These are phyloP conservation scores for Sarcomyxa edulis DNA, from an alignment of 768 basidiomycete genomes.

Conservation along the genomic window DNA sequence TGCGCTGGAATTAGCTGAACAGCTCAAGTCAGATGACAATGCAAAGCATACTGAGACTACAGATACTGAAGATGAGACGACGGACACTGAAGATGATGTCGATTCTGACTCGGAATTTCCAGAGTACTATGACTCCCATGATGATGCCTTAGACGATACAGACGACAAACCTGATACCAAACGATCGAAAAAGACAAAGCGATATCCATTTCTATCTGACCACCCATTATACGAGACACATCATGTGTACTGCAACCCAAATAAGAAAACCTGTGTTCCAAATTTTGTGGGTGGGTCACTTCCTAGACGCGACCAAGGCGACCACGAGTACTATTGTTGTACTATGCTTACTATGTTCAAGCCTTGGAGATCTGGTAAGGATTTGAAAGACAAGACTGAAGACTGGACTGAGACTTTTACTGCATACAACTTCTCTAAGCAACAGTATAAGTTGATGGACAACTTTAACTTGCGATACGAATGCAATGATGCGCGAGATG, in stretches of 20 bases:
- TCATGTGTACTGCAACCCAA: neutral
- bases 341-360: constrained; percentile 25
- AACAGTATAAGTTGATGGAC: constrained; percentile 15
- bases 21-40: no score
- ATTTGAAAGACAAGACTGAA: constrained; percentile 12
- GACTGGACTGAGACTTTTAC: constrained; percentile 22
- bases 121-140: no score
- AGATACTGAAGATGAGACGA: no score
- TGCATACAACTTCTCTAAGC: constrained; percentile 8
- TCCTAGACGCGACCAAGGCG: constrained; percentile 24
- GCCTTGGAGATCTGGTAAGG: constrained; percentile 22
- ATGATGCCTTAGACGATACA: constrained; percentile 2
- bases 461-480: constrained; percentile 20
- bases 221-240: constrained; percentile 4
- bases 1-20: no score
- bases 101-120: no score
- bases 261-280: constrained; percentile 10
- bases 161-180: constrained; percentile 20
- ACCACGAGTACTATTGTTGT: constrained; percentile 23
- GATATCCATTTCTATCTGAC: constrained; percentile 6
- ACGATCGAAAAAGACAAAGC: constrained; percentile 24
- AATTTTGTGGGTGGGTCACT: constrained; percentile 24
- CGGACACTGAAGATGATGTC: no score
- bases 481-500: constrained; percentile 20
- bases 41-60: no score